These are phyloP conservation scores for Symbiotaphrina buchneri DNA, from an alignment of 495 filamentous ascomycete species.

Conservation along the genomic window DNA sequence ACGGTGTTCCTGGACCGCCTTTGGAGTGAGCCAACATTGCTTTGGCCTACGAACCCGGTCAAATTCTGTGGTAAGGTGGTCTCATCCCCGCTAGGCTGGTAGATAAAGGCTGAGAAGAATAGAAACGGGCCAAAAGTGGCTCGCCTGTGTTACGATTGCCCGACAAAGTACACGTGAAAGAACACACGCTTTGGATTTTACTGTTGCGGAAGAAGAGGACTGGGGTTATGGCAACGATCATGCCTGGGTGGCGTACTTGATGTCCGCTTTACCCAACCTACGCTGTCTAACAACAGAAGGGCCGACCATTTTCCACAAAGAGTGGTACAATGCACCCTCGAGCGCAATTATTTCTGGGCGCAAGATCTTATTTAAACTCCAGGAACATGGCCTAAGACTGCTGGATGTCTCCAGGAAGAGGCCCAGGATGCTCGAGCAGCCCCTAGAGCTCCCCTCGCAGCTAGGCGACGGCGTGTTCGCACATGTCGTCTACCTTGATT, in stretches of 20 bases:
- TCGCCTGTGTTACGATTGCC: no score
- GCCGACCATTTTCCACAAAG: no score
- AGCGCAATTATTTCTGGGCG: slow-evolving; percentile 16
- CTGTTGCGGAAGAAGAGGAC: no score
- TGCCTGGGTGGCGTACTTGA: no score
- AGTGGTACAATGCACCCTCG: slow-evolving; percentile 6
- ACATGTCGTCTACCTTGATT: slow-evolving; percentile 31
- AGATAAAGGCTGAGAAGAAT: no score
- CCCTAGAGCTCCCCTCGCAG: no score
- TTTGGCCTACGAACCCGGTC: slow-evolving; percentile 20
- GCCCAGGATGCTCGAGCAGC: slow-evolving; percentile 29
- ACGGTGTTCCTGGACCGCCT: slow-evolving; percentile 33
- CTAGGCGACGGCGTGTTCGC: slow-evolving; percentile 33
- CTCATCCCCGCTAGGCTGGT: neutral
- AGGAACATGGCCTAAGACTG: slow-evolving; percentile 21
- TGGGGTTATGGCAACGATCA: no score
- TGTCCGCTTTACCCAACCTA: no score
- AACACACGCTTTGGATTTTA: no score
- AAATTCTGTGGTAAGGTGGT: slow-evolving; percentile 30
- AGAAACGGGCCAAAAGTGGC: no score
- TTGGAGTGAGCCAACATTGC: slow-evolving; percentile 45
- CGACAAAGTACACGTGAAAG: no score
- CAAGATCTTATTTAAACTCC: slow-evolving; percentile 2
- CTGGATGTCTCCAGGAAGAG: slow-evolving; percentile 32
- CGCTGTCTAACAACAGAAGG: no score